A percentile compares a stretch with the other conserved stretches of the same genome.
Evolutionary conservation across 495 filamentous ascomycete genomes (phyloP).

Genomic region (Neurospora terricola): DNA sequence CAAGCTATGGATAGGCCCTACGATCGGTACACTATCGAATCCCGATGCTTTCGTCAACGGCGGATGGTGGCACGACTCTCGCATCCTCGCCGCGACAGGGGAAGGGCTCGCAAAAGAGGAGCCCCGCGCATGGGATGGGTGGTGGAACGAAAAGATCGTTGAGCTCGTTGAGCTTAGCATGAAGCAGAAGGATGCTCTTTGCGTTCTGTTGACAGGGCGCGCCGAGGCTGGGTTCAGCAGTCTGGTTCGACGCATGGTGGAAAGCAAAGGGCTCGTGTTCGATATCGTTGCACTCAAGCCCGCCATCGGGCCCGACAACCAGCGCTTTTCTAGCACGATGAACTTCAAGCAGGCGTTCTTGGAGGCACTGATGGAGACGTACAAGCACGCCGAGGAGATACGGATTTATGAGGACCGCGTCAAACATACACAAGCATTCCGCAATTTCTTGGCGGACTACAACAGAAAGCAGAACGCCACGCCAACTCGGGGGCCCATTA

Average conservation of each 20-base stretch:
- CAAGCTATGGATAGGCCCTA: conserved; percentile 72
- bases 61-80: conserved; percentile 95
- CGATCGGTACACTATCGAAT: conserved; percentile 63
- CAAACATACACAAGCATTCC: conserved; percentile 65
- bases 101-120: conserved; percentile 79
- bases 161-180: conserved; percentile 72
- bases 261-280: conserved; percentile 70
- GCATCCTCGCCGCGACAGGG: conserved; percentile 78
- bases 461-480: conserved; percentile 45
- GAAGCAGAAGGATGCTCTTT: conserved; percentile 78
- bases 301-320: conserved; percentile 61
- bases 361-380: conserved; percentile 70
- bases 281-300: conserved; percentile 89
- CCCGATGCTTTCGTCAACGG: conserved; percentile 72
- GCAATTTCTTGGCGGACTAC: conserved; percentile 65
- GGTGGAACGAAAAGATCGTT: conserved; percentile 96
- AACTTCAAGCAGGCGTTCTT: conserved; percentile 81
- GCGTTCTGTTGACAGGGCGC: conserved; percentile 83
- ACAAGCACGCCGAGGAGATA: conserved; percentile 72
- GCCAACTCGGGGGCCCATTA: conserved; percentile 48
- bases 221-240: conserved; percentile 64
- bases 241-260: conserved; percentile 74
- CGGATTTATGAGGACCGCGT: conserved; percentile 52
- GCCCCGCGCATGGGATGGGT: conserved; percentile 74
- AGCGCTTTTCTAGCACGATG: conserved; percentile 71